These are phyloP conservation scores for Vishniacozyma victoriae DNA, from an alignment of 768 basidiomycete genomes.

Conservation along the genomic window DNA sequence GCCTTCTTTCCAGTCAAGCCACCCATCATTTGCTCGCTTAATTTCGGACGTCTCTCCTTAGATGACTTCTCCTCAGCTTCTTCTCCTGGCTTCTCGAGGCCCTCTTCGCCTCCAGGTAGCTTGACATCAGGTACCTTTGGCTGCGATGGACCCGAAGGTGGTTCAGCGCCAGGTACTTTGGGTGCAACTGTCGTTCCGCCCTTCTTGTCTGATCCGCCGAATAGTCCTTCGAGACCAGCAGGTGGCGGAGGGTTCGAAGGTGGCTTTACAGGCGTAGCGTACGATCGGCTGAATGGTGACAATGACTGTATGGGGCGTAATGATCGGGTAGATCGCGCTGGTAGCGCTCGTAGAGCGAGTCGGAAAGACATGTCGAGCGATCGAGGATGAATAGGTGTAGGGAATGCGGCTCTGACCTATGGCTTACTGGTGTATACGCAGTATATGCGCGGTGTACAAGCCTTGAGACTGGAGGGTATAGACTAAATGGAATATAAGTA, in stretches of 20 bases:
- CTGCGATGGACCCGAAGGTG: slow-evolving; percentile 29
- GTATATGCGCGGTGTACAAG: too few relatives aligned
- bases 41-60: slow-evolving; percentile 20
- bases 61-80: slow-evolving; percentile 17
- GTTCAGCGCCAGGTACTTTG: slow-evolving; percentile 29
- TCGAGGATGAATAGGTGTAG: neutral
- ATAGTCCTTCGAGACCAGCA: slow-evolving; percentile 34
- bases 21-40: slow-evolving; percentile 23
- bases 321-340: slow-evolving; percentile 7
- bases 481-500: too few relatives aligned
- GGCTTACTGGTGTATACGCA: too few relatives aligned
- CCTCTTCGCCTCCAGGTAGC: slow-evolving; percentile 14
- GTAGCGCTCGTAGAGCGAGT: slow-evolving; percentile 21
- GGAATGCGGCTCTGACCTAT: too few relatives aligned
- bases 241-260: slow-evolving; percentile 30
- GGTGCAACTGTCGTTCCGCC: slow-evolving; percentile 32
- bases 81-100: slow-evolving; percentile 12
- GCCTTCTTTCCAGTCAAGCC: slow-evolving; percentile 30
- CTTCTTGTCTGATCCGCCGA: slow-evolving; percentile 21
- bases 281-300: too few relatives aligned
- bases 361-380: slow-evolving; percentile 36
- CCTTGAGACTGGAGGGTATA: too few relatives aligned
- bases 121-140: slow-evolving; percentile 36
- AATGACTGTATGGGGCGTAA: slow-evolving; percentile 9
- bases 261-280: slow-evolving; percentile 32